A percentile compares a stretch with the other conserved stretches of the same genome.
Conservation (phyloP, 108 stramenopile genomes). For the Fragilariopsis cylindrus region DNA sequence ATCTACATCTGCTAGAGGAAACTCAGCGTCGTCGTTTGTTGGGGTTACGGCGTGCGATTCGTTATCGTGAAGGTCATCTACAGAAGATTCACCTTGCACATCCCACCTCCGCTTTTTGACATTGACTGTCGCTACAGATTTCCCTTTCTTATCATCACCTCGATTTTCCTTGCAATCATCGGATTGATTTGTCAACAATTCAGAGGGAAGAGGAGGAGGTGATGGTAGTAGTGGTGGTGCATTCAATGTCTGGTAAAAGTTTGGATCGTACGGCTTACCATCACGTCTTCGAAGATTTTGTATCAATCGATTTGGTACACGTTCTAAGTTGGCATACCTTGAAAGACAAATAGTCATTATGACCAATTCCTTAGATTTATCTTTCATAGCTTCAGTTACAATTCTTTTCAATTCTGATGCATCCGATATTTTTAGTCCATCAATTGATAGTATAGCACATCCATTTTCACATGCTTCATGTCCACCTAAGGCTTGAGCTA, state of each 20-base stretch:
- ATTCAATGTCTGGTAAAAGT: not conserved
- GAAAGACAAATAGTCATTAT: conserved; percentile 3
- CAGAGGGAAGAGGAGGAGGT: too few species aligned
- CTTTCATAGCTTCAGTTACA: not conserved
- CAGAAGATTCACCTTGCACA: too few species aligned
- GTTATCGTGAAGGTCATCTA: too few species aligned
- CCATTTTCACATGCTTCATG: not conserved
- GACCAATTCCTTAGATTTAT: not conserved
- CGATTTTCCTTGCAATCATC: too few species aligned
- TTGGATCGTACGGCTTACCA: not conserved
- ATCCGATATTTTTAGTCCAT: not conserved
- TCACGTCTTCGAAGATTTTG: not conserved
- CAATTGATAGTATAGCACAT: not conserved
- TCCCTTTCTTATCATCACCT: too few species aligned
- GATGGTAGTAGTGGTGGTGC: too few species aligned
- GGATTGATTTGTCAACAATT: too few species aligned
- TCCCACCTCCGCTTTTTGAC: too few species aligned
- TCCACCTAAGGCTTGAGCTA: conserved; percentile 13
- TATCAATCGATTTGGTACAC: not conserved
- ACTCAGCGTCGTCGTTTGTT: too few species aligned
- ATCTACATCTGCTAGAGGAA: too few species aligned
- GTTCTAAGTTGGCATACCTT: not conserved
- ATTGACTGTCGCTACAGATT: too few species aligned
- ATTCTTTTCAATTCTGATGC: not conserved
- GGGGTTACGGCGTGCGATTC: too few species aligned